Evolutionary conservation across 148 eudicot genomes (phyloP).

Genomic region (Arctostaphylos glauca): DNA sequence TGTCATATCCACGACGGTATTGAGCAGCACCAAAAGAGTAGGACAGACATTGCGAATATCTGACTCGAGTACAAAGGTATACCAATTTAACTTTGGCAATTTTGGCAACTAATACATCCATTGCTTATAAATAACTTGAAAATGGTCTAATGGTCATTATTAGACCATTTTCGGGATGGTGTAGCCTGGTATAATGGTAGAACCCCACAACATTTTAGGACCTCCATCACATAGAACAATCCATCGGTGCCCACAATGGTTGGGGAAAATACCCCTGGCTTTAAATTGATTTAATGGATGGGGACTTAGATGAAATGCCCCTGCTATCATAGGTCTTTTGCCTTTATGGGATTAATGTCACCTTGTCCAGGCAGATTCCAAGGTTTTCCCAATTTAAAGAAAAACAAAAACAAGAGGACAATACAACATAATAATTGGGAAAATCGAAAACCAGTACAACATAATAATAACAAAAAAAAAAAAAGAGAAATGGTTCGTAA

Average conservation of each 20-base stretch:
- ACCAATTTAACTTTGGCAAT: neutral
- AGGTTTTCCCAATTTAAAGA: neutral
- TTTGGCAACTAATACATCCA: neutral
- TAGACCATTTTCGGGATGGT: neutral
- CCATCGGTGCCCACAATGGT: too few species aligned
- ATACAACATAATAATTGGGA: neutral
- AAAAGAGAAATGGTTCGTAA: too few species aligned
- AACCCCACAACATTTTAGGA: too few species aligned
- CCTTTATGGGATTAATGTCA: neutral
- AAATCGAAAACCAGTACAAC: too few species aligned
- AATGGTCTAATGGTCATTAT: neutral
- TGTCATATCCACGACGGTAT: neutral
- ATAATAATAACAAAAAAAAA: too few species aligned
- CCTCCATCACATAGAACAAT: too few species aligned
- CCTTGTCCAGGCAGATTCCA: neutral
- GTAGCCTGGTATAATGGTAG: too few species aligned
- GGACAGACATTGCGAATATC: neutral
- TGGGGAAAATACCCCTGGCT: too few species aligned
- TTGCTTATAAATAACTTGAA: neutral
- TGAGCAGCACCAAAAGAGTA: neutral
- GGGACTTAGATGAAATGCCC: neutral
- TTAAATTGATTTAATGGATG: too few species aligned
- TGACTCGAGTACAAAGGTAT: neutral
- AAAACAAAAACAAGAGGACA: neutral
- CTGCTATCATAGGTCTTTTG: neutral